These are phyloP conservation scores for Saccharomyces hybrid DNA, from an alignment of 1,139 yeast genomes.

Conservation along the genomic window DNA sequence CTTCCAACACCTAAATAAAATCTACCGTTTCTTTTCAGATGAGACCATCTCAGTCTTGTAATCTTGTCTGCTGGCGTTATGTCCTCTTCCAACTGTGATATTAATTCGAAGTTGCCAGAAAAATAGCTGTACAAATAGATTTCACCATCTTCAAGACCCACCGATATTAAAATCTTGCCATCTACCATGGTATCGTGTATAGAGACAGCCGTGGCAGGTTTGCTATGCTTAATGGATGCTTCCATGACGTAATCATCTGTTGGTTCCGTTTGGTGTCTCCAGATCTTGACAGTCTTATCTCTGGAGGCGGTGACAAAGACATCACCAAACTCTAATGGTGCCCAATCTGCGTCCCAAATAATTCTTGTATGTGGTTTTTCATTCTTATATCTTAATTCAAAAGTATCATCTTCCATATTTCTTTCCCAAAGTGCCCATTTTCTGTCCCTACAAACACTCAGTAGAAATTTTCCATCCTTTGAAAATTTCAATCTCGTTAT, in stretches of 20 bases:
- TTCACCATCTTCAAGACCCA: constrained; percentile 68
- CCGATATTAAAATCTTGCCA: constrained; percentile 41
- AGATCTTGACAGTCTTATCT: constrained; percentile 69
- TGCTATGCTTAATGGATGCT: constrained; percentile 35
- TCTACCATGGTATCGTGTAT: constrained; percentile 34
- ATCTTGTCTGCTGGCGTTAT: constrained; percentile 56
- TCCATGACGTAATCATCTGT: constrained; percentile 23
- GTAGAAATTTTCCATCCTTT: constrained; percentile 54
- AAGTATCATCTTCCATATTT: constrained; percentile 35
- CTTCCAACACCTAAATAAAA: constrained; percentile 57
- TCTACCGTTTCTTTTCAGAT: constrained; percentile 19
- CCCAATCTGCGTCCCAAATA: constrained; percentile 94
- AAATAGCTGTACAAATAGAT: constrained; percentile 33
- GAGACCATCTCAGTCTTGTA: constrained; percentile 50
- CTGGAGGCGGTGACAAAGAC: constrained; percentile 78
- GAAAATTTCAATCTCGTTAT: constrained; percentile 78
- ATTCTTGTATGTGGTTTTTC: constrained; percentile 83
- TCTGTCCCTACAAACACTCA: constrained; percentile 88
- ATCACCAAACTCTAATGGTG: constrained; percentile 38
- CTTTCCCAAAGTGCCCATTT: constrained; percentile 72
- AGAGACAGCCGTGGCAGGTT: constrained; percentile 70
- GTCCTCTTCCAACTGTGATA: constrained; percentile 32
- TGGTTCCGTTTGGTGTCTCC: constrained; percentile 40
- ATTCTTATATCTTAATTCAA: constrained; percentile 40
- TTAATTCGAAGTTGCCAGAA: constrained; percentile 24